A percentile compares a stretch with the other conserved stretches of the same genome.
Evolutionary conservation across 1,139 yeast species (phyloP).

Genomic region (Trichomonascaceae sp.): DNA sequence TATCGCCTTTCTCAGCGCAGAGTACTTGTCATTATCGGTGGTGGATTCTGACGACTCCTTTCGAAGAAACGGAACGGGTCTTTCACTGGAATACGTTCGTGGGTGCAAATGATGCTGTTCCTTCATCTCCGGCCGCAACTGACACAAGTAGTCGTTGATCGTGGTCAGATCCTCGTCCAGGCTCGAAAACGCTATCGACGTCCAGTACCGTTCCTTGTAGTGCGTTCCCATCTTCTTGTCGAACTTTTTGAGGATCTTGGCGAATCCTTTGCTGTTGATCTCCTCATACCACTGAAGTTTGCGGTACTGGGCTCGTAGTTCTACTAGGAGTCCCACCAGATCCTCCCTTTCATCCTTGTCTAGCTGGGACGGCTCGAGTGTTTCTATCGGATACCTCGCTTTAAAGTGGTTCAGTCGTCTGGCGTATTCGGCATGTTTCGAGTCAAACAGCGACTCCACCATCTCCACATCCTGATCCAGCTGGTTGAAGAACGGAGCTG

Average conservation of each 20-base stretch:
- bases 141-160: conserved; percentile 43
- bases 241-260: conserved; percentile 77
- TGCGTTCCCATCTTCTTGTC: conserved; percentile 73
- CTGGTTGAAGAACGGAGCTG: conserved; percentile 54
- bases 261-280: conserved; percentile 78
- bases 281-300: conserved; percentile 88
- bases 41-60: background rate
- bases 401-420: conserved; percentile 41
- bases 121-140: background rate
- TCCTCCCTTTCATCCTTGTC: conserved; percentile 71
- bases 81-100: background rate
- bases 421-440: conserved; percentile 59
- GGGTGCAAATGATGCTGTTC: background rate
- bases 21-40: background rate
- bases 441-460: conserved; percentile 67
- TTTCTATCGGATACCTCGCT: conserved; percentile 19
- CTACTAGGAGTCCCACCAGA: conserved; percentile 59
- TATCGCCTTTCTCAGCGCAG: background rate
- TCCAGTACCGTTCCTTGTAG: conserved; percentile 53
- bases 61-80: background rate
- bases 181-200: conserved; percentile 61
- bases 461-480: conserved; percentile 72
- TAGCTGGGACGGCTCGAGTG: conserved; percentile 14
- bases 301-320: conserved; percentile 62
- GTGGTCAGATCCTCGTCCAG: conserved; percentile 41